Conservation (phyloP, 192 early-diverging fungal genomes). For the Phycomyces blakesleeanus region DNA sequence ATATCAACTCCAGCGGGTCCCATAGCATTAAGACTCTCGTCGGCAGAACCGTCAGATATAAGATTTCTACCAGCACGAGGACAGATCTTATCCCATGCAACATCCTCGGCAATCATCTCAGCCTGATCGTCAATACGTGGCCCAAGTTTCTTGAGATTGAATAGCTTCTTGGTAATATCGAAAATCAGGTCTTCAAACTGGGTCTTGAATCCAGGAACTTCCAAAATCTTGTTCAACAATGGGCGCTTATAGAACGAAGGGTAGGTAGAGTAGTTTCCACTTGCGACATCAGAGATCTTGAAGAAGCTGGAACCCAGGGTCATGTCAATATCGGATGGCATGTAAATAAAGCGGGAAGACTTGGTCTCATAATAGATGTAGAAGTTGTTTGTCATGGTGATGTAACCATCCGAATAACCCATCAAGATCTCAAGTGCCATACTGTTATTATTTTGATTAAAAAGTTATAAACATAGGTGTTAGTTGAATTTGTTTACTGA, state of each 20-base stretch:
- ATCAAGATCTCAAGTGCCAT: conserved; percentile 38
- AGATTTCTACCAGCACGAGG: conserved; percentile 11
- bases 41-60: neutral
- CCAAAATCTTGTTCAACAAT: conserved; percentile 28
- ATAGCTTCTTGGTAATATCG: conserved; percentile 26
- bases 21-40: neutral
- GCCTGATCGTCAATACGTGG: conserved; percentile 25
- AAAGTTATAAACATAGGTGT: too few relatives aligned
- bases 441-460: conserved; percentile 2
- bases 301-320: conserved; percentile 32
- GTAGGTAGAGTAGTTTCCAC: conserved; percentile 23
- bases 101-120: conserved; percentile 34
- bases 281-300: conserved; percentile 2
- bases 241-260: conserved; percentile 16
- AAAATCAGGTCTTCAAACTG: conserved; percentile 34
- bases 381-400: conserved; percentile 32
- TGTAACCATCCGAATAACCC: conserved; percentile 35
- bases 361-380: conserved; percentile 39
- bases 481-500: too few relatives aligned
- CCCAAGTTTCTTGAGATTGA: conserved; percentile 28
- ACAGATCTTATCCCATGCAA: conserved; percentile 34
- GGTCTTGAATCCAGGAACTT: conserved; percentile 29
- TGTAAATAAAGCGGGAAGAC: conserved; percentile 33
- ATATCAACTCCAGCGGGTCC: neutral
- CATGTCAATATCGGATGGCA: conserved; percentile 36